A percentile compares a stretch with the other conserved stretches of the same genome.
Conservation (phyloP, 2,329 filamentous ascomycete genomes). For the Aureobasidium sp. region DNA sequence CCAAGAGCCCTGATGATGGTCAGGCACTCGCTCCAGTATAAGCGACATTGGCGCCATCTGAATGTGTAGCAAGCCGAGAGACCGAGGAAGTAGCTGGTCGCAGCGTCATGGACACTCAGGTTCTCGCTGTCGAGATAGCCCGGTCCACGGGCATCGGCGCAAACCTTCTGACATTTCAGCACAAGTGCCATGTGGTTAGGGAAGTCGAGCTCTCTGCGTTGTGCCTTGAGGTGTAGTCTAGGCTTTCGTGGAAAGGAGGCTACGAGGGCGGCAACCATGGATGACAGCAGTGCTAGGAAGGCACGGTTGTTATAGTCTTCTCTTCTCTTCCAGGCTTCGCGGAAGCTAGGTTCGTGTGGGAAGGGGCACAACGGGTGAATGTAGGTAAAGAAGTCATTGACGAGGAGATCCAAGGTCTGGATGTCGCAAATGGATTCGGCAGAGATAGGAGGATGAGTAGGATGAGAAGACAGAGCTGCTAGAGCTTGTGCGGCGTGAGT, state of each 20-base stretch:
- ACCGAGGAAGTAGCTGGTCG: conserved; percentile 69
- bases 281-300: conserved; percentile 64
- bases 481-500: conserved; percentile 48
- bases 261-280: conserved; percentile 68
- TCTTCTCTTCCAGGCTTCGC: conserved; percentile 58
- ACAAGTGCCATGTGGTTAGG: conserved; percentile 63
- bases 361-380: conserved; percentile 72
- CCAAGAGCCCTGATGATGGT: conserved; percentile 62
- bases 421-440: conserved; percentile 66
- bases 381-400: conserved; percentile 79
- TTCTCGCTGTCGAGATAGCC: conserved; percentile 47
- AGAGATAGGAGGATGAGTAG: conserved; percentile 36
- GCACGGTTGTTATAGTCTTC: conserved; percentile 59
- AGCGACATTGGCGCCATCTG: conserved; percentile 57
- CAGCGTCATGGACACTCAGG: conserved; percentile 55
- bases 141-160: conserved; percentile 58
- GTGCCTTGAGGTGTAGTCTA: conserved; percentile 59
- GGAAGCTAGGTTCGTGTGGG: conserved; percentile 71
- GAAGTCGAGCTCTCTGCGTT: conserved; percentile 58
- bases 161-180: conserved; percentile 62
- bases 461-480: conserved; percentile 41
- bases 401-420: conserved; percentile 58
- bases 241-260: conserved; percentile 69
- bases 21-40: conserved; percentile 67
- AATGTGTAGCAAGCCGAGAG: conserved; percentile 61